Evolutionary conservation across 208 protist genomes (phyloP), one percentile per base, ranked within the genome.

Genomic region (Leishmania lainsoni): DNA sequence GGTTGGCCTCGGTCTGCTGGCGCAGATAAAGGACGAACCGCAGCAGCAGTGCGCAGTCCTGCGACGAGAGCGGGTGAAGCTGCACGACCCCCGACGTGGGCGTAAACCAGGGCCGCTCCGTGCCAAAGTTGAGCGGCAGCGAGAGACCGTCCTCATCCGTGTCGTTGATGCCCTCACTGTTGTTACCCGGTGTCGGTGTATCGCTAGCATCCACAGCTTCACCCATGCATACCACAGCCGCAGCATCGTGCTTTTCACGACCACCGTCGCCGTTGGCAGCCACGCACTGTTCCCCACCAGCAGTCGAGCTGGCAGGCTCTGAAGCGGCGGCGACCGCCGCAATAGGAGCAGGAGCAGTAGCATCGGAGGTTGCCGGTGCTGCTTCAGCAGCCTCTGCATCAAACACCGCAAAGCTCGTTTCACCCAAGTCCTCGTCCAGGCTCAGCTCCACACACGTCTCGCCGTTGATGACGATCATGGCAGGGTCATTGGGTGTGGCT

Each of bases 11-110:
- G 0, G 78, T 87, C 66, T 95, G 90, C 56, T 86, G 78, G 2
- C 93, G 91, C 52, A 97, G 89, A 65, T 88, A 79, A 61, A 97
- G 66, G 12, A 95, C 61, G 75, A 94, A 92, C 42, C 79, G 77
- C 75, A 97, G 76, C 63, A 94, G 86, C 65, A 81, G 79, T 16
- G 89, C 75, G 26, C 76, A 85, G 75, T 97, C 92, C 0, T 72
- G 51, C n/a, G 86, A 85, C 16, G 89, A 45, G 1, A 94, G 72
- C 54, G 91, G 82, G 32, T 87, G 76, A 26, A 92, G 84, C 22
- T 84, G 88, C 22, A 97, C 88, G 6, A 92, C 81, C 45, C 91
- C 90, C 26, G 79, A 78, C 0, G 84, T 5, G 8, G 89, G 90
- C n/a, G 93, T 80, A 83, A 93, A 93, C 89, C 91, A 94, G n/a